Base-by-base conservation (phyloP, 1,284 basidiomycete species). In the Heterobasidion annosum region DNA sequence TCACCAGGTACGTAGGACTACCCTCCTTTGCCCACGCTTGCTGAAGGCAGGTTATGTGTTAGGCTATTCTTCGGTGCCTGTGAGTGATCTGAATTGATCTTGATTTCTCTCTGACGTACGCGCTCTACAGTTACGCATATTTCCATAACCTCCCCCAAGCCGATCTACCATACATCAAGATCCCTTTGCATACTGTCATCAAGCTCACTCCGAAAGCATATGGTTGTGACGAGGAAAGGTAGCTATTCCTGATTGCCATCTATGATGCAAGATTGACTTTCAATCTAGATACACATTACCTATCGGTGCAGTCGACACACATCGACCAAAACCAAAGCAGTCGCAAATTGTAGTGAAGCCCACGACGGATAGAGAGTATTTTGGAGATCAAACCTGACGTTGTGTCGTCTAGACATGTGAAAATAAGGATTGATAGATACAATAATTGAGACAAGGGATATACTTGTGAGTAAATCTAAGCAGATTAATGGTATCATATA, bases 161-260 rank as follows among this genome's bases (percentile, higher is more conserved):
- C 40, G 94, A 99, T 65, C 77, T 99, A 50, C 97, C 97, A 1
- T 99, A 99, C 67, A 93, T 99, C 78, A 98, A 97, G 71, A 91
- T 95, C 52, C 93, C 93, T 0, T 72, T 98, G 54, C 97, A 99
- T 68, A 99, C 96, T 0, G 88, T 99, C 35, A 98, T 99, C 70
- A 98, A 98, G 72, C 78, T 99, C 53, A 98, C 96, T 0, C 97
- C 97, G 2, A 94, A 93, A 67, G 97, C 97, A 1, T 99, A 99
- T 67, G 97, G 97, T 18, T 99, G 96, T 74, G 93, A 98, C 68
- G 97, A 99, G 70, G 94, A 96, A 68, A 79, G 97, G 77, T 93
- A 65, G 56, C 7, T 15, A 10, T 13, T 15, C 15, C 3, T 47
- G 10, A 47, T 19, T 19, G 47, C n/a, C 15, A 33, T 8, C 32